Base-by-base conservation (phyloP, 2,329 filamentous ascomycete genomes). In the Colletotrichum sansevieriae region DNA sequence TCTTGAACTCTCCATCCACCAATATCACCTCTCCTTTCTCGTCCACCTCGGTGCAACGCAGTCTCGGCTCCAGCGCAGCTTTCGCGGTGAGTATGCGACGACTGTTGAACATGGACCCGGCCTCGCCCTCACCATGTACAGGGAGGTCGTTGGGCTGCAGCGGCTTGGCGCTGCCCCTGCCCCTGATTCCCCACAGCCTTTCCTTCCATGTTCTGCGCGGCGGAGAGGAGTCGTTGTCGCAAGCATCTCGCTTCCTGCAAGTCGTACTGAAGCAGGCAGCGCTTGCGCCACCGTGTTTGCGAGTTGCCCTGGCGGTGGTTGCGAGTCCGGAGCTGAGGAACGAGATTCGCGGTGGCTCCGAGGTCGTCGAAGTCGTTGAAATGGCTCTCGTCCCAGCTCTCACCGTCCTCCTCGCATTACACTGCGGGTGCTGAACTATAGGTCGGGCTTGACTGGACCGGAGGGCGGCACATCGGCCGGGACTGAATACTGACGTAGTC, bases 1-100 rank as follows among this genome's bases (percentile, higher is more conserved):
- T 99, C 82, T 96, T 97, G 81, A 98, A 98, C 79, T 98, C 96
- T 68, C 94, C 94, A 77, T 97, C 97, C 20, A 97, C 92, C 66
- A 98, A 84, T 20, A 95, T 97, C 29, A 98, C 94, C 74, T 97
- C 92, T 46, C 96, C 96, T 75, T 93, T 89, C 78, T 95, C 94
- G 75, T 98, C 94, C 68, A 98, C 93, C 79, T 99, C 96, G 1
- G 96, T 99, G 77, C 96, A 99, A 62, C 96, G 88, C 73, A 99
- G 84, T 68, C 94, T 91, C 35, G 95, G 88, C 78, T 98, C 94
- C 65, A 95, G 91, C 29, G 92, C 90, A 3, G 93, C 91, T 80
- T 95, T 96, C 54, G 89, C 87, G 59, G 89, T 86, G 75, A 93
- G 84, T 51, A 91, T 88, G 47, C 94, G 88, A 47, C 91, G 91